A percentile compares a stretch with the other conserved stretches of the same genome.
phyloP scores from a whole-genome alignment of 1,139 yeast species.

The Geotrichum australiense region DNA sequence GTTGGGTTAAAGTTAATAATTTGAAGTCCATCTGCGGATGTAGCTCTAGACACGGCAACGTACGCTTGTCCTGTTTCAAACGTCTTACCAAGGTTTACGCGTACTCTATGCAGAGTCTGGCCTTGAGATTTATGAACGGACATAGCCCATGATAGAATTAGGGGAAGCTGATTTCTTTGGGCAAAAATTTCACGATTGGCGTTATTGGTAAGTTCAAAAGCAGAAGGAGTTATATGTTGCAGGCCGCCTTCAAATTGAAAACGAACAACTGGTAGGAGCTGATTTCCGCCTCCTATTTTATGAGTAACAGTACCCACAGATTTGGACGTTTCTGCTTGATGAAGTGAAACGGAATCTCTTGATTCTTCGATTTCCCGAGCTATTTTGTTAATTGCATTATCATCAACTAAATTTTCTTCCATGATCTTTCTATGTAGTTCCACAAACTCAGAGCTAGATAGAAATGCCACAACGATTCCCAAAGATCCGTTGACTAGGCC shows the following conservation, averaged over 20 bases:
- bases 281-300: not conserved
- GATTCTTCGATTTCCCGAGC: slow-evolving; percentile 7
- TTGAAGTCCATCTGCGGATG: slow-evolving; percentile 63
- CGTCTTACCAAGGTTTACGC: slow-evolving; percentile 60
- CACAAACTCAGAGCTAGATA: slow-evolving; percentile 7
- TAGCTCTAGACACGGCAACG: slow-evolving; percentile 88
- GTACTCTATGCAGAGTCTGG: slow-evolving; percentile 72
- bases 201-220: slow-evolving; percentile 16
- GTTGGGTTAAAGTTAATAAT: slow-evolving; percentile 60
- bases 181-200: slow-evolving; percentile 24
- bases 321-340: slow-evolving; percentile 9
- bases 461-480: slow-evolving; percentile 45
- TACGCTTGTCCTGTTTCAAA: slow-evolving; percentile 86
- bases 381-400: slow-evolving; percentile 1
- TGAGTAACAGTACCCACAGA: slow-evolving; percentile 5
- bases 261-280: slow-evolving; percentile 12
- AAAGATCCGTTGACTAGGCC: slow-evolving; percentile 51
- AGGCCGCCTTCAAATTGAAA: slow-evolving; percentile 1
- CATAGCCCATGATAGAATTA: slow-evolving; percentile 78
- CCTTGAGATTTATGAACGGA: slow-evolving; percentile 93
- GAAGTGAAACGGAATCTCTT: slow-evolving; percentile 3
- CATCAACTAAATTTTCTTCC: not conserved
- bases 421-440: not conserved
- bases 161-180: slow-evolving; percentile 58
- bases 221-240: slow-evolving; percentile 1